Base-by-base conservation (phyloP, 1,284 basidiomycete species). In the Violaceomyces palustris region DNA sequence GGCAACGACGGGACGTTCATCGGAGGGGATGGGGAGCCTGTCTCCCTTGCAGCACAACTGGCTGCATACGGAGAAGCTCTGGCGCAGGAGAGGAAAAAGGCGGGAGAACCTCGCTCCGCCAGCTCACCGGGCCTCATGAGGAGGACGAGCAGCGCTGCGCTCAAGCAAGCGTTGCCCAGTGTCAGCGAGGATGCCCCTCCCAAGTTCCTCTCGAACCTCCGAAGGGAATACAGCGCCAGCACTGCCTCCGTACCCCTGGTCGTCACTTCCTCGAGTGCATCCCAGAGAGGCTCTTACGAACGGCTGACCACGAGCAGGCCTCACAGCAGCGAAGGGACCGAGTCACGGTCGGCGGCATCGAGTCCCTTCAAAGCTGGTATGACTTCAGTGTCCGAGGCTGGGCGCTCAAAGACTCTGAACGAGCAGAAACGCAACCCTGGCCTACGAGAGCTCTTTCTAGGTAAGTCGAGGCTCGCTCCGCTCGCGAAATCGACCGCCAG, bases 51-150 rank as follows among this genome's bases (percentile, higher is more conserved):
- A 4, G 39, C 45, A 3, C 61, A 62, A 38, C 56, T 64, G 2
- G 59, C 59, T 11, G 58, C 62, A 1, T 64, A 64, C 30, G 62
- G 62, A 22, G 62, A 62, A 40, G 62, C 62, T 4, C 35, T 64
- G 25, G 50, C 59, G 8, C 24, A 35, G 15, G 61, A 64, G 46
- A 28, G 61, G 14, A 53, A 39, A 24, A 41, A 48, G 23, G 56
- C 51, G 1, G 56, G 56, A 3, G 56, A 60, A 18, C 45, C 42
- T 3, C 39, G 56, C 3, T 44, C 31, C 8, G 56, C 51, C 2
- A 45, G 51, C 3, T 60, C 56, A 32, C 56, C 56, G 3, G 48
- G 47, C 24, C 28, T 60, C 29, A 55, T 51, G n/a, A 35, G 47
- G 2, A 39, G 56, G 11, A 45, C 48, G 3, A 60, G 56, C 51